These are phyloP conservation scores for Carex parvula DNA, from an alignment of 176 grass and related monocot genomes.

Conservation along the genomic window DNA sequence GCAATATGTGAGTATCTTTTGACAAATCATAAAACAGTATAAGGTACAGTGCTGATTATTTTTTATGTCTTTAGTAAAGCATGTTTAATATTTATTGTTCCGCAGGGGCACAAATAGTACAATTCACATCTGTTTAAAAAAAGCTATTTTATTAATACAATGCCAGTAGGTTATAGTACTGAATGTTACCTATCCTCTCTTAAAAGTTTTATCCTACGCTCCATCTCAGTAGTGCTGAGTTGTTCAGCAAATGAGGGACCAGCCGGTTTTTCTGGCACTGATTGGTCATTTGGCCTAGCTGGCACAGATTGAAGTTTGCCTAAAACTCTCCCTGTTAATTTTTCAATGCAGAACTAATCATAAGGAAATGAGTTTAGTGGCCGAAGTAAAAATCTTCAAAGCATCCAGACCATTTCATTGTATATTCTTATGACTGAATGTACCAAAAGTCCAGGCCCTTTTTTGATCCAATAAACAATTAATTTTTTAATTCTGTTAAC, in stretches of 20 bases:
- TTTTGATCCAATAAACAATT: neutral
- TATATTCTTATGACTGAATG: neutral
- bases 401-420: neutral
- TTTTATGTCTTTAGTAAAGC: neutral
- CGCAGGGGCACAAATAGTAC: neutral
- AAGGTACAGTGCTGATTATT: neutral
- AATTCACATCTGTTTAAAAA: neutral
- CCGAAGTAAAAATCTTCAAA: neutral
- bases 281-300: slow-evolving; percentile 35
- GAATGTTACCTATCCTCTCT: slow-evolving; percentile 72
- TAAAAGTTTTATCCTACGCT: slow-evolving; percentile 76
- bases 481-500: slow-evolving; percentile 1
- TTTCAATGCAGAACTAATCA: slow-evolving; percentile 4
- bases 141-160: neutral
- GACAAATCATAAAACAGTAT: neutral
- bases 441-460: neutral
- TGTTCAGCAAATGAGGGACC: slow-evolving; percentile 53
- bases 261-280: slow-evolving; percentile 51
- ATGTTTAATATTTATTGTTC: slow-evolving; percentile 11
- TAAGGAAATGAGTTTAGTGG: slow-evolving; percentile 17
- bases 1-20: neutral
- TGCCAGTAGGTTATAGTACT: neutral
- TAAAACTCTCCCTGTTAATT: slow-evolving; percentile 69
- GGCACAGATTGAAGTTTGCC: slow-evolving; percentile 62
- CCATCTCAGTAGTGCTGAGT: slow-evolving; percentile 68